Percentiles rank a stretch among this genome's conserved stretches.
These are phyloP conservation scores for Candida xiaguanensis DNA, from an alignment of 805 yeast species.

Conservation along the genomic window DNA sequence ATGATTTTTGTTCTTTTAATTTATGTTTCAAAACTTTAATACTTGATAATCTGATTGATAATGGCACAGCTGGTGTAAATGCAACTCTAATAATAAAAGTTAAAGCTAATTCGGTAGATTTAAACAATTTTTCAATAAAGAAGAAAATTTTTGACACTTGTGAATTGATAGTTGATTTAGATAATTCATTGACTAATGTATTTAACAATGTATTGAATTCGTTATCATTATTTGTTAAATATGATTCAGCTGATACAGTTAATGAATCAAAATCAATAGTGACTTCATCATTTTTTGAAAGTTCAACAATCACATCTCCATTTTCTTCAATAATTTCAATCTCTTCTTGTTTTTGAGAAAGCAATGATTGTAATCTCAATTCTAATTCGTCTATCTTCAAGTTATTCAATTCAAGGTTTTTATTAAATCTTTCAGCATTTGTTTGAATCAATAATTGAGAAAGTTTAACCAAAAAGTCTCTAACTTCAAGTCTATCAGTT, in stretches of 20 bases:
- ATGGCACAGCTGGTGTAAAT: constrained; percentile 56
- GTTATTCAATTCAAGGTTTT: constrained; percentile 16
- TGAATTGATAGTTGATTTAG: constrained; percentile 12
- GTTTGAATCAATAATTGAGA: constrained; percentile 17
- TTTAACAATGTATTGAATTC: constrained; percentile 43
- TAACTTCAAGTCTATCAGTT: constrained; percentile 14
- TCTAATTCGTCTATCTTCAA: constrained; percentile 33
- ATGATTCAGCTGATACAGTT: constrained; percentile 15
- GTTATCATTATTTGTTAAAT: constrained; percentile 23
- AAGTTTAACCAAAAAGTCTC: constrained; percentile 14
- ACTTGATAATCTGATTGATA: constrained; percentile 50
- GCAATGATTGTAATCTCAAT: constrained; percentile 64
- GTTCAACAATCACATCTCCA: constrained; percentile 18
- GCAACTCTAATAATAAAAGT: constrained; percentile 59
- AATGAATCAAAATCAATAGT: constrained; percentile 12
- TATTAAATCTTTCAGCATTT: constrained; percentile 18
- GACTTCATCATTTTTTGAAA: constrained; percentile 19
- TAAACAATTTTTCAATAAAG: constrained; percentile 25
- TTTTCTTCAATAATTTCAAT: constrained; percentile 30
- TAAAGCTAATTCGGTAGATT: constrained; percentile 40
- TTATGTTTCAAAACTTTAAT: constrained; percentile 37
- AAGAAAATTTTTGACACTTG: constrained; percentile 13
- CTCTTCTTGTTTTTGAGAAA: constrained; percentile 29
- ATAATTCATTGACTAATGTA: constrained; percentile 44
- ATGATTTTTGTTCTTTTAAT: constrained; percentile 27